Base-by-base conservation (phyloP, 139 green algal species). In the Trebouxia sp. region DNA sequence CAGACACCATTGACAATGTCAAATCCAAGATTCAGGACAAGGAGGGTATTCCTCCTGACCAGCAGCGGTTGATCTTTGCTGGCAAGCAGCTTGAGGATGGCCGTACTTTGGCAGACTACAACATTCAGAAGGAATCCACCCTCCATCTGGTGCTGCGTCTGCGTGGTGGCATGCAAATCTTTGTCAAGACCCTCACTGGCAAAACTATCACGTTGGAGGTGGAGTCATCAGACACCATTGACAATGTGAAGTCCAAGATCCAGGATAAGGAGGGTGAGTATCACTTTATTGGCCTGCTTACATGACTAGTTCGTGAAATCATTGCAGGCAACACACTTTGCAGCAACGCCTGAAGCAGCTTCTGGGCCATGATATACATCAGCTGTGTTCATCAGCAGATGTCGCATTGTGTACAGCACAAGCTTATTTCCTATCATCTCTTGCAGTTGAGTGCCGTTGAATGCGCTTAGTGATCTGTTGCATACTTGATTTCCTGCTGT, bases 101-200 rank as follows among this genome's bases (percentile, higher is more conserved):
- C 45, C 90, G 93, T 75, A 98, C 95, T 0, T 85, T 98, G 75
- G 92, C 95, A 3, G 95, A 98, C 85, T 98, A 98, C 94, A 98
- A 98, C 90, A 98, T 98, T 78, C 94, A 98, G 89, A 98, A 98
- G 90, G 94, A 95, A 92, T 97, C 92, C 67, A 99, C 96, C 6
- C 92, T 99, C 26, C 85, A 84, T 47, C 75, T 85, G 77, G 84
- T 91, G 58, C 92, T 99, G 70, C 95, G 97, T 58, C 94, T 99
- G 85, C 92, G 97, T 43, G 86, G 86, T 82, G 85, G 82, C 43
- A 93, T 94, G 92, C 94, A 98, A 85, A 97, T 97, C 79, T 94
- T 94, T 77, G 87, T 90, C 11, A 97, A 97, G 88, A 97, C 94
- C 0, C 83, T 97, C 26, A 97, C 94, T 0, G 93, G 91, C 47